Evolutionary conservation across 208 protist species (phyloP), one percentile per base, ranked within the genome.

Genomic region (Herpetomonas tarakana): DNA sequence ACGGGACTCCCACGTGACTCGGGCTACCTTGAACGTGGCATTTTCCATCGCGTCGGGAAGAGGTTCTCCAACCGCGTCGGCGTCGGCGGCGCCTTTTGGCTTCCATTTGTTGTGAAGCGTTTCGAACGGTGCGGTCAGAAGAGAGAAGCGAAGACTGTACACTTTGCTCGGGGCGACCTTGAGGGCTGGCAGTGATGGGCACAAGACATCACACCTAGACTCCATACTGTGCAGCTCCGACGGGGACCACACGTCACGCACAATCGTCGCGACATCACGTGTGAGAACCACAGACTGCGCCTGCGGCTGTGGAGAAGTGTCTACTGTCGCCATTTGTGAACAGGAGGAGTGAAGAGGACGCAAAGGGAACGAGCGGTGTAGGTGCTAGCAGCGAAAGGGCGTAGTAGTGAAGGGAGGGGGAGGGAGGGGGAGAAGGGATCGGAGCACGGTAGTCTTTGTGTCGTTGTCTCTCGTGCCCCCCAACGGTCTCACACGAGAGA

Each of bases 161-260:
- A 30, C 2, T 18, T 57, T 62, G 3, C 25, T 21, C n/a, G 54
- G n/a, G 3, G 52, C 9, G 19, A 65, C 52, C 6, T n/a, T 44
- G 24, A 65, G 55, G 28, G 9, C 31, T 19, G 21, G 49, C 52
- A 29, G 65, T 24, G 24, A 52, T 31, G 28, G 53, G n/a, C 11
- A 38, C 2, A 71, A 44, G 9, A 55, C 58, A 58, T 70, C 49
- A 19, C 25, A 24, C 11, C 45, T 52, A 1, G 28, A 26, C 19
- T 54, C 52, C 18, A 55, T 26, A 21, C 26, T 47, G 35, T 60
- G 59, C 39, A 50, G 57, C 22, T 71, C 65, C 24, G 51, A 54
- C 0, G 65, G 65, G n/a, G 57, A 64, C 65, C 65, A 71, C 21
- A 71, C 65, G 6, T 71, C 61, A 21, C 58, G 44, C 6, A 71